phyloP scores from a whole-genome alignment of 83 land plant species.

The Diphasiastrum complanatum region DNA sequence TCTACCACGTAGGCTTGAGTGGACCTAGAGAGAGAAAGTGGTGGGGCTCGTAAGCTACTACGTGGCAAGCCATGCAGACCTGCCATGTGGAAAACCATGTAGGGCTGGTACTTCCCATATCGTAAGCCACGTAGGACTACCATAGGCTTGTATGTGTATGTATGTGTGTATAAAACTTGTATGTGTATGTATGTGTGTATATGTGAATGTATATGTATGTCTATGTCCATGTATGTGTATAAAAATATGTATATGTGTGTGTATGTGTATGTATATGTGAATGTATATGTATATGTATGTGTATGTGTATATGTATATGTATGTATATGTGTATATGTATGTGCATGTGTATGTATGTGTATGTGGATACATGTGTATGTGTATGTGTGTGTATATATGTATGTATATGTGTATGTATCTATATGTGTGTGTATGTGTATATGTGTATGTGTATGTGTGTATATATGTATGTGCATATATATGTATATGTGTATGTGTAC shows the following conservation, averaged over 20 bases:
- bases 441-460: not conserved
- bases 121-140: not conserved
- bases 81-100: too few species aligned
- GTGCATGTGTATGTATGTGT: not conserved
- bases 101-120: too few species aligned
- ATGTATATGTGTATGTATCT: not conserved
- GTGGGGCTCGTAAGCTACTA: too few species aligned
- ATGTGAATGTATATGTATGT: not conserved
- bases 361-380: not conserved
- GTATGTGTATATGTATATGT: not conserved
- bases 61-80: too few species aligned
- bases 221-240: too few species aligned
- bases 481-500: not conserved
- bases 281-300: not conserved
- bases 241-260: not conserved
- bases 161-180: not conserved
- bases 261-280: not conserved
- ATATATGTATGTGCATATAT: conserved; percentile 3
- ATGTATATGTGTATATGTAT: conserved; percentile 1
- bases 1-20: too few species aligned
- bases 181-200: not conserved
- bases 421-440: not conserved
- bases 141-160: not conserved
- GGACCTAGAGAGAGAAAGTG: too few species aligned
- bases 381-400: not conserved